Percentiles rank a stretch among this genome's conserved stretches.
phyloP scores from a whole-genome alignment of 768 basidiomycete species.

The Pleurotus sapidus region DNA sequence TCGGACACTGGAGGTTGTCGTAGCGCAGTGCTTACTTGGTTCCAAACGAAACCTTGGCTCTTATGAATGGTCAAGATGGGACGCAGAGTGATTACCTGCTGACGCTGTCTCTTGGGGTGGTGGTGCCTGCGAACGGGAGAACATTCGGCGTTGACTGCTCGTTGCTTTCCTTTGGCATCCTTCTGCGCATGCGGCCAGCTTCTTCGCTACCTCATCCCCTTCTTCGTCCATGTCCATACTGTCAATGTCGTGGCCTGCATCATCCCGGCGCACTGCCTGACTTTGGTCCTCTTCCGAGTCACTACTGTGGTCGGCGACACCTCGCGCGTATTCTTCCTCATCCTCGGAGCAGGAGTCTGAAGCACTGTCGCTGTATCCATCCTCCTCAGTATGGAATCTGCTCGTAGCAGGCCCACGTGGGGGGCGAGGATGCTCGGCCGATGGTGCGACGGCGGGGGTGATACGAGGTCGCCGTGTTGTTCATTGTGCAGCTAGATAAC shows the following conservation, averaged over 20 bases:
- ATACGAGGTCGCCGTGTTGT: conserved; percentile 35
- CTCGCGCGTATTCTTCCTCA: conserved; percentile 56
- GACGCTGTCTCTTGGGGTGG: conserved; percentile 52
- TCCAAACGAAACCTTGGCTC: conserved; percentile 91
- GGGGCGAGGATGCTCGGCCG: conserved; percentile 79
- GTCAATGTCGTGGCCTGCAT: conserved; percentile 31
- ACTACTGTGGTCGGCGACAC: conserved; percentile 24
- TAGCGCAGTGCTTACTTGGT: conserved; percentile 55
- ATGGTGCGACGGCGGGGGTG: conserved; percentile 71
- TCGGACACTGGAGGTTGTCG: neutral
- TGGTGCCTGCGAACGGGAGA: conserved; percentile 43
- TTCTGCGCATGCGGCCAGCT: conserved; percentile 42
- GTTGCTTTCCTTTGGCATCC: conserved; percentile 80
- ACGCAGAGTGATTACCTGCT: conserved; percentile 59
- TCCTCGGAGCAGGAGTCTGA: conserved; percentile 75
- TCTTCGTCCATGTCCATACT: conserved; percentile 59
- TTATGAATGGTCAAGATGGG: conserved; percentile 85
- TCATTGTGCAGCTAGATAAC: conserved; percentile 29
- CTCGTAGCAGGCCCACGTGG: conserved; percentile 90
- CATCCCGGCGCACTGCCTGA: conserved; percentile 9
- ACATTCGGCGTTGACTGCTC: conserved; percentile 64
- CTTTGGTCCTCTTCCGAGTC: conserved; percentile 14
- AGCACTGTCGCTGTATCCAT: conserved; percentile 54
- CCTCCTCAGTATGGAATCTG: conserved; percentile 74
- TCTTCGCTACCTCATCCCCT: conserved; percentile 34